Evolutionary conservation across 2,329 filamentous ascomycete genomes (phyloP), one percentile per base, ranked within the genome.

Genomic region (Raffaelea ambrosiae): DNA sequence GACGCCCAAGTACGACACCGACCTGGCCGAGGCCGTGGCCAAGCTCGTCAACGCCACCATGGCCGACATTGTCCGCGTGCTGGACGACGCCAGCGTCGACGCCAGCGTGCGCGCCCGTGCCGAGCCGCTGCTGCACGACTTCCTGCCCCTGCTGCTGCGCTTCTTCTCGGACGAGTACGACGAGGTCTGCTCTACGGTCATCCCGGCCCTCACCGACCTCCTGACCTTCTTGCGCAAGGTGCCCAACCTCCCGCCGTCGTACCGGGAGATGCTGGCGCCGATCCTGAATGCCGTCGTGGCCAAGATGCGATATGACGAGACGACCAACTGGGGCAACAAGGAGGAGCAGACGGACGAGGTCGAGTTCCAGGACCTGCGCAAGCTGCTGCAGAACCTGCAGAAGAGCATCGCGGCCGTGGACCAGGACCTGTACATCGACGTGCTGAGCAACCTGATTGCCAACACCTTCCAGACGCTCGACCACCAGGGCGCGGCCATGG

Each of bases 91-190:
- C 47, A 67, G 73, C 51, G 74, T 77, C 40, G 76, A 80, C 53
- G 73, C 81, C 23, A 74, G 81, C 40, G 83, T 81, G 22, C 82
- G 80, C 57, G 74, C 77, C 41, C 85, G 83, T 57, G 91, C 93
- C 44, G 88, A 93, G 57, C 82, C 85, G 57, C 78, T 94, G 51
- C 73, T 97, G 46, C 85, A 86, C 60, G 78, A 80, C 38, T 97
- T 97, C 63, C 72, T 95, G 23, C 88, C 90, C 1, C 84, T 90
- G 56, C 76, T 97, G 13, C 73, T 98, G 44, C 86, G 91, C 36
- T 96, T 96, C 72, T 96, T 98, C 68, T 86, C 89, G 21, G 93
- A 98, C 65, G 90, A 98, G 62, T 98, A 94, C 64, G 93, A 98
- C 65, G 93, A 98, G 69, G 84, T 98, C 56, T 97, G 93, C 72